These are phyloP conservation scores for Lachancea kluyveri DNA, from an alignment of 805 yeast species.

Conservation along the genomic window DNA sequence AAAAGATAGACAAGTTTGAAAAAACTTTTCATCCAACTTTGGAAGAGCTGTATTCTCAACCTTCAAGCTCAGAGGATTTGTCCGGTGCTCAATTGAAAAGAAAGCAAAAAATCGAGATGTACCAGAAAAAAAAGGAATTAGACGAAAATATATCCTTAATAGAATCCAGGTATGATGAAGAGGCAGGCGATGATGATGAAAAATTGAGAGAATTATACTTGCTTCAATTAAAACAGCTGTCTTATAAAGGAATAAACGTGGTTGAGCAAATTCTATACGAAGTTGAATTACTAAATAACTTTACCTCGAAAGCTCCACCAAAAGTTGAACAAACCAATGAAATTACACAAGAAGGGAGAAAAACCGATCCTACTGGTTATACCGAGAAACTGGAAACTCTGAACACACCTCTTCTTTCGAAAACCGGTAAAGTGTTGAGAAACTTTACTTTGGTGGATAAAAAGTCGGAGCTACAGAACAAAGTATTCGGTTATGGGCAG, in stretches of 20 bases:
- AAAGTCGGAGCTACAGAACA: conserved; percentile 48
- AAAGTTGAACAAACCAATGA: conserved; percentile 12
- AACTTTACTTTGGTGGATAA: conserved; percentile 74
- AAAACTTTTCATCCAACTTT: conserved; percentile 37
- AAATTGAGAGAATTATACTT: conserved; percentile 46
- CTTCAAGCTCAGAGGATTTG: conserved; percentile 10
- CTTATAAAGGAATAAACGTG: conserved; percentile 47
- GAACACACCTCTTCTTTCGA: conserved; percentile 49
- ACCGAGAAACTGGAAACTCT: conserved; percentile 58
- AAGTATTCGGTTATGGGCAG: conserved; percentile 90
- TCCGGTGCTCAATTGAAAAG: conserved; percentile 39
- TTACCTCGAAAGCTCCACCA: conserved; percentile 26
- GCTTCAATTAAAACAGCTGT: conserved; percentile 47
- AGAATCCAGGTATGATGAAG: conserved; percentile 28
- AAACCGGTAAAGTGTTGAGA: conserved; percentile 70
- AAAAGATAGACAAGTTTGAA: conserved; percentile 37
- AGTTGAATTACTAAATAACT: conserved; percentile 48
- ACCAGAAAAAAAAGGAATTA: conserved; percentile 52
- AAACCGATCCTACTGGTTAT: conserved; percentile 40
- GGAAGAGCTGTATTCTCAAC: conserved; percentile 21
- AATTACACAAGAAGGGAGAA: conserved; percentile 10
- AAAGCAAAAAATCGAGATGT: conserved; percentile 66
- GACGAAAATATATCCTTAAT: conserved; percentile 38
- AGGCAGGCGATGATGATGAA: conserved; percentile 55
- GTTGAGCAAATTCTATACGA: conserved; percentile 63